Evolutionary conservation across 2,329 filamentous ascomycete species (phyloP).

Genomic region (Neopestalotiopsis rosae): DNA sequence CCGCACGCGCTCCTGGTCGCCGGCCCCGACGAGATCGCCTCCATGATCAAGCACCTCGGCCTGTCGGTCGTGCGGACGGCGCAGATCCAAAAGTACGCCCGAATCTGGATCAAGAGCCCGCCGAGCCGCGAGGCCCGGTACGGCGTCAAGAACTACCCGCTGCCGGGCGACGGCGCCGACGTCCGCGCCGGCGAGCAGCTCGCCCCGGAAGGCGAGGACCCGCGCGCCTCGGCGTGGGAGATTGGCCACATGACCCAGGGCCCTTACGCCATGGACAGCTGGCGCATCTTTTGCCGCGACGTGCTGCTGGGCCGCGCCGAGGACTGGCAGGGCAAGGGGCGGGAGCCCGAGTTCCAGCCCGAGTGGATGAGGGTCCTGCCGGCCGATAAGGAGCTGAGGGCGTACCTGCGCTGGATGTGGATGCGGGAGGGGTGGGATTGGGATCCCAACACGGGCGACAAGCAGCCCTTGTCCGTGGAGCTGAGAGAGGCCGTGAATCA

Average conservation of each 20-base stretch:
- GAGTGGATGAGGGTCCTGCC: slow-evolving; percentile 92
- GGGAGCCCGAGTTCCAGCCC: slow-evolving; percentile 67
- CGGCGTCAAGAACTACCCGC: slow-evolving; percentile 53
- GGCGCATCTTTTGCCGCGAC: slow-evolving; percentile 93
- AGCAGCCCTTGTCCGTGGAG: slow-evolving; percentile 55
- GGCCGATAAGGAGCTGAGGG: slow-evolving; percentile 85
- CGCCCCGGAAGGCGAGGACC: slow-evolving; percentile 29
- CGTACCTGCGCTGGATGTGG: slow-evolving; percentile 91
- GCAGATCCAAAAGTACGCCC: slow-evolving; percentile 73
- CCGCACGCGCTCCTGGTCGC: slow-evolving; percentile 66
- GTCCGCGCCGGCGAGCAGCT: slow-evolving; percentile 35
- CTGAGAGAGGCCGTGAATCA: slow-evolving; percentile 62
- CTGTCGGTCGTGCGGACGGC: slow-evolving; percentile 71
- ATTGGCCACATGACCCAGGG: slow-evolving; percentile 85
- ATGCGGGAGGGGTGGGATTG: slow-evolving; percentile 83
- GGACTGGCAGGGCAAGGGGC: slow-evolving; percentile 68
- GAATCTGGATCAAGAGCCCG: slow-evolving; percentile 68
- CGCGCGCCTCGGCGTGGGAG: slow-evolving; percentile 68
- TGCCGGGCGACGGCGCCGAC: slow-evolving; percentile 33
- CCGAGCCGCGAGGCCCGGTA: slow-evolving; percentile 64
- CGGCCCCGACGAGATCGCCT: slow-evolving; percentile 58
- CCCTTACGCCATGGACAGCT: slow-evolving; percentile 84
- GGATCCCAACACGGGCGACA: slow-evolving; percentile 74
- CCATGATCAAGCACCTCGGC: slow-evolving; percentile 73
- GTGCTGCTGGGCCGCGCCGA: slow-evolving; percentile 68